These are phyloP conservation scores for Pseudogymnoascus sp. DNA, from an alignment of 2,329 filamentous ascomycete species.

Conservation along the genomic window DNA sequence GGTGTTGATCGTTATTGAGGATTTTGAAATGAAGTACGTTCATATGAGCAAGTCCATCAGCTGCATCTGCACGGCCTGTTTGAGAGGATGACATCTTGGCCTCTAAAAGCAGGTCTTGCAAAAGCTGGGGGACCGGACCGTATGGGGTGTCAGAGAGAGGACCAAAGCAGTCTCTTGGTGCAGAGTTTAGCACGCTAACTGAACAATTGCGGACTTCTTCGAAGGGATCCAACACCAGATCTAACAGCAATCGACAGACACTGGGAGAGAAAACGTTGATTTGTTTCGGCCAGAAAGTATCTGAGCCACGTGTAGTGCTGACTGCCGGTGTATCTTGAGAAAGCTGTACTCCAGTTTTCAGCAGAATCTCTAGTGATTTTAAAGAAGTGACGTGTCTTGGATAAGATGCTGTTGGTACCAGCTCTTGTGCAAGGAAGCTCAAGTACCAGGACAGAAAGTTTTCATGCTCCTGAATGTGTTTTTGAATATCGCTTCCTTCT, in stretches of 20 bases:
- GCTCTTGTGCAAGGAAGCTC: constrained; percentile 61
- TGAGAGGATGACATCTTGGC: constrained; percentile 53
- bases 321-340: constrained; percentile 23
- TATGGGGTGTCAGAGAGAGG: neutral
- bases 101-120: constrained; percentile 42
- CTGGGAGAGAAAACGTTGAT: constrained; percentile 34
- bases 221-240: constrained; percentile 81
- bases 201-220: constrained; percentile 73
- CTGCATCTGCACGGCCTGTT: constrained; percentile 83
- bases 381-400: constrained; percentile 79
- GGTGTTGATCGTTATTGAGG: constrained; percentile 36
- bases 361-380: constrained; percentile 59
- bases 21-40: constrained; percentile 62
- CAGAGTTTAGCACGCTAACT: constrained; percentile 43
- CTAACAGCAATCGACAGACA: constrained; percentile 60
- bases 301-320: constrained; percentile 1
- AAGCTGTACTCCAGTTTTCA: constrained; percentile 36
- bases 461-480: constrained; percentile 43
- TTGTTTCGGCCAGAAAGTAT: constrained; percentile 9
- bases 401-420: constrained; percentile 78
- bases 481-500: constrained; percentile 11
- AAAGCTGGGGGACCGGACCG: constrained; percentile 26
- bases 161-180: constrained; percentile 32
- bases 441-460: constrained; percentile 70
- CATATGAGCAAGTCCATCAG: constrained; percentile 77